Percentiles rank a stretch among this genome's conserved stretches.
Evolutionary conservation across 2,329 filamentous ascomycete genomes (phyloP).

Genomic region (Phoma sp.): DNA sequence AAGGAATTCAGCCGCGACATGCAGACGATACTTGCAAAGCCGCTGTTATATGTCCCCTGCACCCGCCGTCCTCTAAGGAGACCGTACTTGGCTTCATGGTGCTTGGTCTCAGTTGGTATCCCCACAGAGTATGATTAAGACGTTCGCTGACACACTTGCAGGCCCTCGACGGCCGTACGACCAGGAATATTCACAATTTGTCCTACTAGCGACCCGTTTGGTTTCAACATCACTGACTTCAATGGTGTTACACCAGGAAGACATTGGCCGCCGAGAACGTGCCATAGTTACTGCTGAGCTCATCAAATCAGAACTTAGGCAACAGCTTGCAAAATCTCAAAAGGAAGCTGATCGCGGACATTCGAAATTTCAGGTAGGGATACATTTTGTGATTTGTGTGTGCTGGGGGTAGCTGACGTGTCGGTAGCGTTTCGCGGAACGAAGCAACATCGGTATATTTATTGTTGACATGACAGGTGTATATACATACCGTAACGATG

Average conservation of each 20-base stretch:
- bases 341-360: conserved; percentile 38
- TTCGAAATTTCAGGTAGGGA: conserved; percentile 38
- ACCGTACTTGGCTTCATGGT: conserved; percentile 51
- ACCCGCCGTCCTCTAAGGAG: conserved; percentile 40
- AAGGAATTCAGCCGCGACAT: conserved; percentile 44
- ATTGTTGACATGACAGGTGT: conserved; percentile 43
- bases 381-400: too few relatives aligned
- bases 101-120: conserved; percentile 41
- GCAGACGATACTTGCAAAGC: too few relatives aligned
- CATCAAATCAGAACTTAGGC: conserved; percentile 15
- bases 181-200: conserved; percentile 50
- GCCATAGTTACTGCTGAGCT: conserved; percentile 32
- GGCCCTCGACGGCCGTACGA: conserved; percentile 49
- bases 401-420: not conserved
- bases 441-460: conserved; percentile 49
- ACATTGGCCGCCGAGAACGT: conserved; percentile 47
- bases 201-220: conserved; percentile 45
- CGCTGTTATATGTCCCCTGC: conserved; percentile 48
- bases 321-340: conserved; percentile 21
- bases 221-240: conserved; percentile 50
- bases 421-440: conserved; percentile 18
- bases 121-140: not conserved
- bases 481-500: conserved; percentile 50
- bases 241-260: conserved; percentile 50
- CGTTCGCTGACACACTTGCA: not conserved